phyloP scores from a whole-genome alignment of 352 stramenopile species.

The Phytopythium delawarense region DNA sequence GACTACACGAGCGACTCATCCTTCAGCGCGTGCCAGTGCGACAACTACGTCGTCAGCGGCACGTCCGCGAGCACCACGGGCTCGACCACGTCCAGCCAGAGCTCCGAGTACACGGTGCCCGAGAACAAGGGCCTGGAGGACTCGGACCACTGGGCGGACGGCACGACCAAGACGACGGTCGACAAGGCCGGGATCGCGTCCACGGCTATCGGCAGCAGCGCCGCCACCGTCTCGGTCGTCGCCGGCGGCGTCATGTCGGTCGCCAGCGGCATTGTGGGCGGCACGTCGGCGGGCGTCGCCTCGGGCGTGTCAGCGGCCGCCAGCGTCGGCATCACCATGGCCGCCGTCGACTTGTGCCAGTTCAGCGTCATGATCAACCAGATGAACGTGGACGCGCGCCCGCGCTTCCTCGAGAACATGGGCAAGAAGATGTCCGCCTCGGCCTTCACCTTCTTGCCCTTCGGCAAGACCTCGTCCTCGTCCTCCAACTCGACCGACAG shows the following conservation, averaged over 20 bases:
- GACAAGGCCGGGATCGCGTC: conserved; percentile 65
- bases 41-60: conserved; percentile 26
- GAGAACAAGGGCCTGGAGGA: conserved; percentile 60
- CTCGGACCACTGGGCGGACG: conserved; percentile 61
- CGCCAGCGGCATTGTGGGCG: conserved; percentile 47
- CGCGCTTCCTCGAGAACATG: conserved; percentile 74
- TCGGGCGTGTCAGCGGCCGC: conserved; percentile 52
- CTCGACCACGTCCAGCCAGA: conserved; percentile 10
- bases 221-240: conserved; percentile 57
- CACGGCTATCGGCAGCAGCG: conserved; percentile 46
- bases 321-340: conserved; percentile 64
- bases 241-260: conserved; percentile 61
- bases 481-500: conserved; percentile 11
- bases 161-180: conserved; percentile 46
- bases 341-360: conserved; percentile 72
- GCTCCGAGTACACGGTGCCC: conserved; percentile 28
- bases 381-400: conserved; percentile 75
- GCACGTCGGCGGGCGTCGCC: conserved; percentile 50
- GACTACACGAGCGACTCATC: conserved; percentile 52
- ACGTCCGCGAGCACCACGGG: conserved; percentile 16
- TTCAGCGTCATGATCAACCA: conserved; percentile 84
- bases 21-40: conserved; percentile 57
- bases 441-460: conserved; percentile 60
- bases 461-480: conserved; percentile 37
- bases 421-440: conserved; percentile 63